A percentile compares a stretch with the other conserved stretches of the same genome.
phyloP scores from a whole-genome alignment of 148 eudicot species.

The Heliamphora exappendiculata region DNA sequence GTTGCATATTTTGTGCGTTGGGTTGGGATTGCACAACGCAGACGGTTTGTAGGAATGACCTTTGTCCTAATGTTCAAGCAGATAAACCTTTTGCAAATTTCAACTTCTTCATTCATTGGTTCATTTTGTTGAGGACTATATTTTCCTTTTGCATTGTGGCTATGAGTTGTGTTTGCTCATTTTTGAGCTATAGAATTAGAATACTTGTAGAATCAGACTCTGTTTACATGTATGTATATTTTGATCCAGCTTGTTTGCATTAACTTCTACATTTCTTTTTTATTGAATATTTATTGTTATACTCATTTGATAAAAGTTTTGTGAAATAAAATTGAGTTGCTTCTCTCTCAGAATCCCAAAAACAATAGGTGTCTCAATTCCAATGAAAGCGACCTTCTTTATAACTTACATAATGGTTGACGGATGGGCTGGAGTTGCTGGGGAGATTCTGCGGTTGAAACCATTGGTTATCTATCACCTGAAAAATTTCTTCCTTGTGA shows the following conservation, averaged over 20 bases:
- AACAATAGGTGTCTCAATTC: slow-evolving; percentile 59
- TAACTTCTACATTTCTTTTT: neutral
- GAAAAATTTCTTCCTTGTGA: slow-evolving; percentile 53
- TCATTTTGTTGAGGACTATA: neutral
- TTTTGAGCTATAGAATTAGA: neutral
- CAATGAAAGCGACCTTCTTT: slow-evolving; percentile 78
- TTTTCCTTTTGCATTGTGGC: neutral
- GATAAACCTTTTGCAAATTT: neutral
- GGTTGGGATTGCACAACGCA: neutral
- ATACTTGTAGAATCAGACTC: neutral
- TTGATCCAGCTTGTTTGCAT: neutral
- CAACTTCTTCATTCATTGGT: neutral
- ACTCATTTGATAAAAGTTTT: neutral
- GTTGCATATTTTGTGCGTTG: neutral
- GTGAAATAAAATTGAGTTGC: neutral
- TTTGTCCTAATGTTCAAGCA: neutral
- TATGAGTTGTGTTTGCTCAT: neutral
- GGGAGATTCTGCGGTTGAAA: slow-evolving; percentile 57
- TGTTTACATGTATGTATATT: neutral
- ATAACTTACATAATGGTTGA: slow-evolving; percentile 76
- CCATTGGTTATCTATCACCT: slow-evolving; percentile 55
- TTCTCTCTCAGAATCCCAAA: slow-evolving; percentile 45
- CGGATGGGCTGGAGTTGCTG: slow-evolving; percentile 80
- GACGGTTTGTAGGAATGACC: neutral
- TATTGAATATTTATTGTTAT: neutral